Conservation (phyloP, 352 stramenopile genomes). For the Globisporangium viniferum region DNA sequence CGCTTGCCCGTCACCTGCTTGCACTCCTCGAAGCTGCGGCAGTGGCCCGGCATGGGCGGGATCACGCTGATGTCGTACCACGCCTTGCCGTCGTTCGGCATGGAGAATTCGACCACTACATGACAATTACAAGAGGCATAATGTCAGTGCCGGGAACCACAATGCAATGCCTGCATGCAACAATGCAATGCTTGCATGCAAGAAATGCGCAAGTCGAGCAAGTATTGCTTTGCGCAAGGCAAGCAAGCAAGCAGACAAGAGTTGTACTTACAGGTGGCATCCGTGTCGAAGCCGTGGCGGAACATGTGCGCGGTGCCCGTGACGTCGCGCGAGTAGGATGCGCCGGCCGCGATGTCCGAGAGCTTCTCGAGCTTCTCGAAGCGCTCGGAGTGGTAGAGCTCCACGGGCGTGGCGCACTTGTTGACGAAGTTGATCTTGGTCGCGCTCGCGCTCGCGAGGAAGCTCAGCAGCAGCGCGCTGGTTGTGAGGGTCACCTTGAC, state of each 20-base stretch:
- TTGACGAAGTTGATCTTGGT: constrained; percentile 44
- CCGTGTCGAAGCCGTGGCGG: constrained; percentile 30
- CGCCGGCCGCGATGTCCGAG: constrained; percentile 22
- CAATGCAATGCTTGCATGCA: not conserved
- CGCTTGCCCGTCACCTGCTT: constrained; percentile 41
- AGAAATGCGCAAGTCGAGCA: not conserved
- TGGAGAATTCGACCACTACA: constrained; percentile 22
- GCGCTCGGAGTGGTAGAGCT: constrained; percentile 40
- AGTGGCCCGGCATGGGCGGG: constrained; percentile 44
- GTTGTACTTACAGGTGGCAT: constrained; percentile 36
- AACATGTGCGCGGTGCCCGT: constrained; percentile 44
- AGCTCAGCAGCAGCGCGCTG: constrained; percentile 1
- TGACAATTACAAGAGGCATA: not conserved
- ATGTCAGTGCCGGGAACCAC: not conserved
- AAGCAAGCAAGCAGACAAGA: not conserved
- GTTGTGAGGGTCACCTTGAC: constrained; percentile 4
- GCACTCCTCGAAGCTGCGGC: constrained; percentile 38
- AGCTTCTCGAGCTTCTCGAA: constrained; percentile 19
- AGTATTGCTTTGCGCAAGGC: not conserved
- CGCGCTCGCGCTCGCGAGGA: constrained; percentile 10
- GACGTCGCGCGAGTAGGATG: constrained; percentile 16
- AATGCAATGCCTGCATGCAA: not conserved
- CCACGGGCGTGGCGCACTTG: constrained; percentile 29
- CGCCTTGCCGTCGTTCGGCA: constrained; percentile 17
- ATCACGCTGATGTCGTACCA: constrained; percentile 73